Evolutionary conservation across 306 rosid species (phyloP).

Genomic region (Trifolium dubium): DNA sequence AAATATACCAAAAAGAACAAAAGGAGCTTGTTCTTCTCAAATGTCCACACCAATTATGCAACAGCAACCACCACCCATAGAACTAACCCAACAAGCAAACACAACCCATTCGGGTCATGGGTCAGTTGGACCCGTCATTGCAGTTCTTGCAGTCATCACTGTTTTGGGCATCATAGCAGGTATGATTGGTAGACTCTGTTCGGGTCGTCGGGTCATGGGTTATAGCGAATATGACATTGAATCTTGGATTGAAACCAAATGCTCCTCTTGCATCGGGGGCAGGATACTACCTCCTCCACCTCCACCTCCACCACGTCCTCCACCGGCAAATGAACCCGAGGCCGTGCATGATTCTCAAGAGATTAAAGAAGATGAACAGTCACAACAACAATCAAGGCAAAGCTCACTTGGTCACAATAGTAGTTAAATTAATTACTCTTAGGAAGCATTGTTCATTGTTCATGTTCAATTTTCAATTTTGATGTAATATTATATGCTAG

Average conservation of each 20-base stretch:
- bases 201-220: slow-evolving; percentile 82
- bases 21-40: not conserved
- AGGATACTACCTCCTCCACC: slow-evolving; percentile 52
- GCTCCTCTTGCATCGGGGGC: slow-evolving; percentile 83
- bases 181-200: slow-evolving; percentile 85
- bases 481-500: not conserved
- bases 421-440: slow-evolving; percentile 2
- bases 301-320: slow-evolving; percentile 34
- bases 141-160: slow-evolving; percentile 69
- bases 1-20: slow-evolving; percentile 9
- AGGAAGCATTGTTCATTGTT: not conserved
- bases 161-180: slow-evolving; percentile 76
- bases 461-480: not conserved
- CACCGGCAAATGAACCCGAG: not conserved
- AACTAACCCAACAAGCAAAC: slow-evolving; percentile 59
- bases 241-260: slow-evolving; percentile 79
- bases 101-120: slow-evolving; percentile 61
- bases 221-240: slow-evolving; percentile 66
- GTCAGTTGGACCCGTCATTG: slow-evolving; percentile 83
- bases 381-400: slow-evolving; percentile 35
- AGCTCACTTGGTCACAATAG: slow-evolving; percentile 29
- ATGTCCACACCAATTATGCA: slow-evolving; percentile 62
- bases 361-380: slow-evolving; percentile 52
- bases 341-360: slow-evolving; percentile 45
- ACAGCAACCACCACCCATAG: slow-evolving; percentile 54